These are phyloP conservation scores for Tulasnella sp. DNA, from an alignment of 768 basidiomycete genomes.

Conservation along the genomic window DNA sequence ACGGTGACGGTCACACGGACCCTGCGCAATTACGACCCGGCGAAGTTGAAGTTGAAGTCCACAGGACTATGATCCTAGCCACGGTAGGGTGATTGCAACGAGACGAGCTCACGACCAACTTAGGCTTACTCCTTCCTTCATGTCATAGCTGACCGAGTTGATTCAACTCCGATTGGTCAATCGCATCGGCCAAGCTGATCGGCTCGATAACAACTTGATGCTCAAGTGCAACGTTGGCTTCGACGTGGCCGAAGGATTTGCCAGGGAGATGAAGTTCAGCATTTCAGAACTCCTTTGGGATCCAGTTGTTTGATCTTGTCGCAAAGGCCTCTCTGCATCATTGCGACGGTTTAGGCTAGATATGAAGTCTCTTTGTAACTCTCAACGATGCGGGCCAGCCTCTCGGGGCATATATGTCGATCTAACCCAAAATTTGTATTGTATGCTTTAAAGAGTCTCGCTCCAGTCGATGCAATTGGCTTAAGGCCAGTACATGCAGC, in stretches of 20 bases:
- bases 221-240: slow-evolving; percentile 67
- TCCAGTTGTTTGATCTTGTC: not conserved
- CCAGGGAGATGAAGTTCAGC: slow-evolving; percentile 44
- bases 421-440: too few species aligned
- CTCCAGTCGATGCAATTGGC: not conserved
- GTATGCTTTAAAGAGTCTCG: too few species aligned
- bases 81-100: slow-evolving; percentile 35
- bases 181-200: slow-evolving; percentile 45
- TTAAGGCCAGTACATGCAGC: not conserved
- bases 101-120: not conserved
- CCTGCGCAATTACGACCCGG: slow-evolving; percentile 37
- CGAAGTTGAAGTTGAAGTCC: slow-evolving; percentile 61
- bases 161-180: slow-evolving; percentile 54
- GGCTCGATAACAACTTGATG: slow-evolving; percentile 54
- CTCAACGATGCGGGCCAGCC: too few species aligned
- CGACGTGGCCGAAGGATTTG: slow-evolving; percentile 41
- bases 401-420: too few species aligned
- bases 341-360: too few species aligned
- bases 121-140: not conserved
- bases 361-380: too few species aligned
- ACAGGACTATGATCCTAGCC: slow-evolving; percentile 46
- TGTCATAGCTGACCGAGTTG: slow-evolving; percentile 50
- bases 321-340: not conserved
- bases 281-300: slow-evolving; percentile 65
- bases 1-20: slow-evolving; percentile 31